phyloP scores from a whole-genome alignment of 1,284 basidiomycete species.

The Sporisorium sorghi region DNA sequence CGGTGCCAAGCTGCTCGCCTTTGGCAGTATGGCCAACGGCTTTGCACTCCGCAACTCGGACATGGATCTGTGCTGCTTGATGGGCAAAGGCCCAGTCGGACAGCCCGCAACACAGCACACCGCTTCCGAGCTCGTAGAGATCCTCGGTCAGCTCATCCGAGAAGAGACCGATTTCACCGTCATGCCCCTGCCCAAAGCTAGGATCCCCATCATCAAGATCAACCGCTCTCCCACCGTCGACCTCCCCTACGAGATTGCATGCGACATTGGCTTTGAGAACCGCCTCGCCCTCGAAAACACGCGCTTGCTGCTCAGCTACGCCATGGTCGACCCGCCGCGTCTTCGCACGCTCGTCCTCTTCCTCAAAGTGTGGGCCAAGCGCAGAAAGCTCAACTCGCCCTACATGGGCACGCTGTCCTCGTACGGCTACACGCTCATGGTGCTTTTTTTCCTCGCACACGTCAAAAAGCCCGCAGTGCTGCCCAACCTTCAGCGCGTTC shows the following conservation, averaged over 20 bases:
- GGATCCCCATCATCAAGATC: slow-evolving; percentile 98
- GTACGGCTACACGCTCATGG: slow-evolving; percentile 96
- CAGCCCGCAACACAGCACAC: slow-evolving; percentile 37
- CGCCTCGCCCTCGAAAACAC: slow-evolving; percentile 96
- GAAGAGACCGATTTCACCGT: slow-evolving; percentile 97
- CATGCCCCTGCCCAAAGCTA: slow-evolving; percentile 93
- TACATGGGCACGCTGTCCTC: slow-evolving; percentile 96
- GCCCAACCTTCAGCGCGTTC: slow-evolving; percentile 70
- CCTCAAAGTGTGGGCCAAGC: slow-evolving; percentile 98
- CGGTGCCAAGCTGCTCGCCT: slow-evolving; percentile 87
- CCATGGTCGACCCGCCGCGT: slow-evolving; percentile 93
- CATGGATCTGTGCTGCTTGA: slow-evolving; percentile 97
- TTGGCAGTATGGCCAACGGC: slow-evolving; percentile 89
- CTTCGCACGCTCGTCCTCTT: slow-evolving; percentile 94
- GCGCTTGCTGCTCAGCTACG: slow-evolving; percentile 93
- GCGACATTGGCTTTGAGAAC: slow-evolving; percentile 99
- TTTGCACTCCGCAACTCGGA: slow-evolving; percentile 95
- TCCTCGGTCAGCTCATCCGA: slow-evolving; percentile 91
- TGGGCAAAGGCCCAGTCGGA: slow-evolving; percentile 69
- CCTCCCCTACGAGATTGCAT: slow-evolving; percentile 78
- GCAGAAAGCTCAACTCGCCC: slow-evolving; percentile 97
- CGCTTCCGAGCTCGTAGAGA: slow-evolving; percentile 90
- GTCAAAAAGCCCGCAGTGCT: slow-evolving; percentile 76
- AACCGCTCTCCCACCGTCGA: slow-evolving; percentile 88
- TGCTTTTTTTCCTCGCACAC: slow-evolving; percentile 96